Conservation (phyloP, 169 alveolate species). For the Cryptosporidium baileyi region DNA sequence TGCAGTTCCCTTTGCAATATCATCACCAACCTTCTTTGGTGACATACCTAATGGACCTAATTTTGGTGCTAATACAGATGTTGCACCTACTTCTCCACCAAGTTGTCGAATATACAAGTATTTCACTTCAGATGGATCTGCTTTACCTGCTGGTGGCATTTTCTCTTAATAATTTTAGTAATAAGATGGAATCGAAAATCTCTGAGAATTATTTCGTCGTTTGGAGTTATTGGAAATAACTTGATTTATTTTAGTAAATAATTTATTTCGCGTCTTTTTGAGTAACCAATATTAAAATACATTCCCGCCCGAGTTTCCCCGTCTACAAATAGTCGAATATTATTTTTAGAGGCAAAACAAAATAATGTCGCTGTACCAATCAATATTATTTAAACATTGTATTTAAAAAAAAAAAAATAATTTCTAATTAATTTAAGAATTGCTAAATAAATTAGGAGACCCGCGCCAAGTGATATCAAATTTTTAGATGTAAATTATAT, state of each 20-base stretch:
- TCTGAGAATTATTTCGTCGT: too few relatives aligned
- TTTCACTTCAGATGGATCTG: constrained; percentile 74
- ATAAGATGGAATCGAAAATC: neutral
- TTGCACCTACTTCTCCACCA: constrained; percentile 97
- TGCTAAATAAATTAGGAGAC: too few relatives aligned
- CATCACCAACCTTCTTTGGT: constrained; percentile 97
- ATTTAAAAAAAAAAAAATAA: too few relatives aligned
- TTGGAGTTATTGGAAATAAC: too few relatives aligned
- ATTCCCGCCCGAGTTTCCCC: constrained; percentile 44
- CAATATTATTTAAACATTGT: too few relatives aligned
- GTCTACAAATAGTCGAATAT: too few relatives aligned
- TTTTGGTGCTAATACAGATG: constrained; percentile 97
- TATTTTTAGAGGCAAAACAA: too few relatives aligned
- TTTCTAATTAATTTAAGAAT: too few relatives aligned
- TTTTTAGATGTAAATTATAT: too few relatives aligned
- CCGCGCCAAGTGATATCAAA: too few relatives aligned
- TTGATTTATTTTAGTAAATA: too few relatives aligned
- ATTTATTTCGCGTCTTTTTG: constrained; percentile 59
- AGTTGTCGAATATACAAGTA: constrained; percentile 90
- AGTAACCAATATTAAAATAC: neutral
- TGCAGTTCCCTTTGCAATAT: constrained; percentile 94
- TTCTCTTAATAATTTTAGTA: neutral
- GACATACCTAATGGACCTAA: constrained; percentile 97
- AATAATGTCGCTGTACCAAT: too few relatives aligned
- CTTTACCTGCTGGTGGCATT: constrained; percentile 73